Evolutionary conservation across 2,329 filamentous ascomycete genomes (phyloP).

Genomic region (Coniella vitis): DNA sequence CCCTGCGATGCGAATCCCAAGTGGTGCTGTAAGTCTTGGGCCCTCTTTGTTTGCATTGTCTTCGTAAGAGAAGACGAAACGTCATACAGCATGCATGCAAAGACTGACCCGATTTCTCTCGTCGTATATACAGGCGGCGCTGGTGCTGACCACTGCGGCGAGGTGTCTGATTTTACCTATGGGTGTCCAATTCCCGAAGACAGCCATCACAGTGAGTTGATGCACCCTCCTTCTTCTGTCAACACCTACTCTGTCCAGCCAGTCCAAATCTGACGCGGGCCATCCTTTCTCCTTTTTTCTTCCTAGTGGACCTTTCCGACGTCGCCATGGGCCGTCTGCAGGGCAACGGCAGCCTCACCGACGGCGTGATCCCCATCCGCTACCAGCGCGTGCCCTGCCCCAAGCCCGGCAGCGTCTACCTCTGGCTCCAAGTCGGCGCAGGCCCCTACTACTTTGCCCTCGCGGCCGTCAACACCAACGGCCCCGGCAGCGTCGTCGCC

Average conservation of each 20-base stretch:
- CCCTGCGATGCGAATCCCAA: constrained; percentile 17
- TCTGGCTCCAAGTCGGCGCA: constrained; percentile 1
- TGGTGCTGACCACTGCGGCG: constrained; percentile 1
- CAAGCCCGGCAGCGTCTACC: constrained; percentile 2
- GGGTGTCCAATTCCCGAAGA: constrained; percentile 1
- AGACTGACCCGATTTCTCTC: no score
- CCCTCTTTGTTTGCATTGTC: not conserved
- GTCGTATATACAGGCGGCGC: constrained; percentile 1
- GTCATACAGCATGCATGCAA: no score
- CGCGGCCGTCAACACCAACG: constrained; percentile 3
- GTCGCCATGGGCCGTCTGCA: constrained; percentile 4
- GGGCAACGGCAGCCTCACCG: not conserved
- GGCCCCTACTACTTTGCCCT: constrained; percentile 1
- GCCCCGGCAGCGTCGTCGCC: not conserved
- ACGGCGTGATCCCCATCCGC: constrained; percentile 3
- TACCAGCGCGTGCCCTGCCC: constrained; percentile 2
- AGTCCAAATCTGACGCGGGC: not conserved
- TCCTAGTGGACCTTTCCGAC: constrained; percentile 1
- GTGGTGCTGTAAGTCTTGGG: constrained; percentile 15
- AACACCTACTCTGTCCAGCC: no score
- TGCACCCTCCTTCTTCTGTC: no score
- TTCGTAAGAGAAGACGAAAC: no score
- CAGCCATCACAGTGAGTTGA: constrained; percentile 1
- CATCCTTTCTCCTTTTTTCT: not conserved
- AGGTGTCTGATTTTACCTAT: constrained; percentile 2